Percentiles rank a stretch among this genome's conserved stretches.
phyloP scores from a whole-genome alignment of 2,329 filamentous ascomycete species.

The Colletotrichum endophyticum region DNA sequence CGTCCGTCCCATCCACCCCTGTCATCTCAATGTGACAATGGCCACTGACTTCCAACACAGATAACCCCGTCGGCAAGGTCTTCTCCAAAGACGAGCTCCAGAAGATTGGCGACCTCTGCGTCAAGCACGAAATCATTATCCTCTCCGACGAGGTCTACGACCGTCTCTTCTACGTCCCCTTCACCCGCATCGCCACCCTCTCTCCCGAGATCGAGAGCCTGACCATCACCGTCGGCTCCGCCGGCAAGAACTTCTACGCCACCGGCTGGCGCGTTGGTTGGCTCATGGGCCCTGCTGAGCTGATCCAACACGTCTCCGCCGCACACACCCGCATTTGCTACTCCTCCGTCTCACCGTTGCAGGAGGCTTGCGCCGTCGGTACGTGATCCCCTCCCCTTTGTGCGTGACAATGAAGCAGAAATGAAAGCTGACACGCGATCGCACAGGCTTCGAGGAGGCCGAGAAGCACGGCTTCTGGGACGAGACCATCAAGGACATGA shows the following conservation, averaged over 20 bases:
- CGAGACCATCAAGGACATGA: slow-evolving; percentile 83
- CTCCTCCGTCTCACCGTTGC: slow-evolving; percentile 88
- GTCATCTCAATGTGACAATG: neutral
- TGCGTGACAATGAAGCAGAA: accelerated
- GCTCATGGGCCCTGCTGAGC: slow-evolving; percentile 85
- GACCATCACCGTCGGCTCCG: slow-evolving; percentile 92
- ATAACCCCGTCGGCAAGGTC: slow-evolving; percentile 97
- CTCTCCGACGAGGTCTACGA: slow-evolving; percentile 95
- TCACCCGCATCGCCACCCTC: slow-evolving; percentile 89
- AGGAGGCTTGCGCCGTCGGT: slow-evolving; percentile 90
- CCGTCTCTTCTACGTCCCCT: slow-evolving; percentile 91
- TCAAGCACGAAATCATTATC: slow-evolving; percentile 93
- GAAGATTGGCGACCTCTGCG: slow-evolving; percentile 84
- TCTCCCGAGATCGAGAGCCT: slow-evolving; percentile 88
- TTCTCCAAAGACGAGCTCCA: slow-evolving; percentile 85
- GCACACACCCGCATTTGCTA: slow-evolving; percentile 98
- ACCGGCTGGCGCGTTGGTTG: slow-evolving; percentile 97
- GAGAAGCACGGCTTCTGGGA: slow-evolving; percentile 89
- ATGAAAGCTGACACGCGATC: neutral
- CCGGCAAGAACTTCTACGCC: slow-evolving; percentile 97
- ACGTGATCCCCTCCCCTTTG: slow-evolving; percentile 16
- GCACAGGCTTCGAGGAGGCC: slow-evolving; percentile 80
- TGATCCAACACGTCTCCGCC: slow-evolving; percentile 90
- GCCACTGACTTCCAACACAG: slow-evolving; percentile 37
- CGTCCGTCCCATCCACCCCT: slow-evolving; percentile 37